Evolutionary conservation across 805 yeast species (phyloP).

Genomic region (Lachancea dasiensis): DNA sequence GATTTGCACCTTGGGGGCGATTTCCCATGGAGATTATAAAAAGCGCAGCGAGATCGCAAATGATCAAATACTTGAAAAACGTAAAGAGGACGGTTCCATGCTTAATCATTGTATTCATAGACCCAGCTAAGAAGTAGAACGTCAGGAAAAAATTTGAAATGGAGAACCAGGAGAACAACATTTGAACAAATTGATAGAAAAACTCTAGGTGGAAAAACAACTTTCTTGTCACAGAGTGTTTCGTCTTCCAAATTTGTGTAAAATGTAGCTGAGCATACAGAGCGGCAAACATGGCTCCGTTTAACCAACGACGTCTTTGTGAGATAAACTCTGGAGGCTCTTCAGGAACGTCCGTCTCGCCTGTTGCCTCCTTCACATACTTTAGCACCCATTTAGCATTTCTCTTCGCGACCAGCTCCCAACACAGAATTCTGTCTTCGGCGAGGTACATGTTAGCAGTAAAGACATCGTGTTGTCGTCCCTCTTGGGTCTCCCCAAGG

Average conservation of each 20-base stretch:
- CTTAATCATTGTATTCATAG: constrained; percentile 52
- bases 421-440: constrained; percentile 92
- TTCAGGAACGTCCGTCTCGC: constrained; percentile 97
- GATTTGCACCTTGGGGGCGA: constrained; percentile 93
- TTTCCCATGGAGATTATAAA: constrained; percentile 94
- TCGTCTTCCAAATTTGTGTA: constrained; percentile 81
- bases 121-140: constrained; percentile 88
- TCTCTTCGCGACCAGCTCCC: constrained; percentile 89
- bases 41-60: constrained; percentile 79
- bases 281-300: constrained; percentile 97
- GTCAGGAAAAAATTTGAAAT: constrained; percentile 88
- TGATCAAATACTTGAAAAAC: constrained; percentile 76
- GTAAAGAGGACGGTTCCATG: constrained; percentile 79
- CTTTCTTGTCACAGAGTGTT: constrained; percentile 77
- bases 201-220: constrained; percentile 81
- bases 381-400: constrained; percentile 83
- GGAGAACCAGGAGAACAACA: constrained; percentile 87
- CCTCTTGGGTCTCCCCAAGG: constrained; percentile 70
- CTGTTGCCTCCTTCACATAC: constrained; percentile 87
- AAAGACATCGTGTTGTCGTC: constrained; percentile 66
- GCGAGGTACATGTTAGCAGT: constrained; percentile 97
- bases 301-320: constrained; percentile 97
- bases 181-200: constrained; percentile 72
- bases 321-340: constrained; percentile 88
- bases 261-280: constrained; percentile 81